A percentile compares a stretch with the other conserved stretches of the same genome.
Conservation (phyloP, 306 rosid genomes). For the Prunus dulcis region DNA sequence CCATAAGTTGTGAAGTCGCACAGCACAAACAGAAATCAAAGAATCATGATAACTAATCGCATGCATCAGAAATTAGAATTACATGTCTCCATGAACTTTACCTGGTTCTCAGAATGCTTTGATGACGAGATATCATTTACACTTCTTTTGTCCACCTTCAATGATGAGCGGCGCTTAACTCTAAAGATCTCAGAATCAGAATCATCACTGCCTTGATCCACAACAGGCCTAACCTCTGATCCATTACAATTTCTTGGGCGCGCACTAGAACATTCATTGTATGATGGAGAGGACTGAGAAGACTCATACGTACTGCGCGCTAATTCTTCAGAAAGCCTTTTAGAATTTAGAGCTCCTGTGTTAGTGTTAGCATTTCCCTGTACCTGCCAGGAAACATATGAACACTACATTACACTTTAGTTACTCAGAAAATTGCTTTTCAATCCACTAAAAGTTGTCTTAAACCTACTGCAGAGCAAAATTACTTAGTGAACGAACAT, state of each 20-base stretch:
- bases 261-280: constrained; percentile 36
- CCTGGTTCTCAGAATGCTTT: constrained; percentile 69
- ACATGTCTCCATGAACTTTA: constrained; percentile 17
- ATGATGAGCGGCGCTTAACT: constrained; percentile 87
- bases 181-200: constrained; percentile 84
- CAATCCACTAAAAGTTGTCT: constrained; percentile 3
- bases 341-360: constrained; percentile 28
- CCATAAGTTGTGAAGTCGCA: not conserved
- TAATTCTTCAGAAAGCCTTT: constrained; percentile 36
- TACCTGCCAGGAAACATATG: constrained; percentile 37
- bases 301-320: constrained; percentile 38
- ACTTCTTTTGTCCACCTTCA: constrained; percentile 64
- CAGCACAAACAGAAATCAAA: not conserved
- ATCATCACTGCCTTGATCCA: constrained; percentile 60
- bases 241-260: constrained; percentile 30
- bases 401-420: constrained; percentile 8
- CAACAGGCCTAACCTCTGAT: constrained; percentile 34
- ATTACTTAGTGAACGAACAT: not conserved
- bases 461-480: constrained; percentile 14
- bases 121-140: constrained; percentile 26
- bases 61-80: not conserved
- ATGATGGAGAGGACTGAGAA: constrained; percentile 40
- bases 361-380: constrained; percentile 38
- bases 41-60: not conserved
- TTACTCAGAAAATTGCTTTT: constrained; percentile 17